Percentiles rank a stretch among this genome's conserved stretches.
Evolutionary conservation across 768 basidiomycete genomes (phyloP).

Genomic region (Suillus clintonianus): DNA sequence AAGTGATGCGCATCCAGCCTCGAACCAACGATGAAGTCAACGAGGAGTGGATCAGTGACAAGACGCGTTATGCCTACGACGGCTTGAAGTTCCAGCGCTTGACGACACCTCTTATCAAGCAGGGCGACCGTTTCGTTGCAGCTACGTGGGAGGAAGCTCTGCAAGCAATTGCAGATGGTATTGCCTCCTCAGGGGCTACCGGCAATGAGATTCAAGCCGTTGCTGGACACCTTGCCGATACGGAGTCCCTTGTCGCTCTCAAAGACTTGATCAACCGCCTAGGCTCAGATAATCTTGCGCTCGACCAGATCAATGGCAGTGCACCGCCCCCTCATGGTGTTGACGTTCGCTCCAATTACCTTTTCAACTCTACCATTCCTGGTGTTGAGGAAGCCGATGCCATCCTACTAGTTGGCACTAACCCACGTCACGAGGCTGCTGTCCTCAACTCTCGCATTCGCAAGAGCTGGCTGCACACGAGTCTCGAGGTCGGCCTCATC

Average conservation of each 20-base stretch:
- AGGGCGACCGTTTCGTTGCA: conserved; percentile 90
- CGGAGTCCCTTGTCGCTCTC: conserved; percentile 89
- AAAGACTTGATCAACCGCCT: conserved; percentile 93
- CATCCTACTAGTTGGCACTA: conserved; percentile 92
- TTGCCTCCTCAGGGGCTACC: conserved; percentile 76
- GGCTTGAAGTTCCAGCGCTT: conserved; percentile 94
- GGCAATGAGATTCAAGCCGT: conserved; percentile 94
- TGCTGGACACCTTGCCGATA: conserved; percentile 91
- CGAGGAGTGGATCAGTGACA: conserved; percentile 99
- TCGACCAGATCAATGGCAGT: conserved; percentile 73
- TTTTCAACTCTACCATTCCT: conserved; percentile 92
- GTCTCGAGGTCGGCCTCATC: conserved; percentile 84
- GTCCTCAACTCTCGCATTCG: conserved; percentile 97
- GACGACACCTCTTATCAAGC: conserved; percentile 87
- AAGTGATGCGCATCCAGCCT: conserved; percentile 97
- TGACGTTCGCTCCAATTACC: conserved; percentile 93
- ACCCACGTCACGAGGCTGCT: conserved; percentile 95
- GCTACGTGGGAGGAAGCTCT: conserved; percentile 93
- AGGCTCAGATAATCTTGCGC: conserved; percentile 89
- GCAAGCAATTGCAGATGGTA: conserved; percentile 73
- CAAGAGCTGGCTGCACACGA: conserved; percentile 89
- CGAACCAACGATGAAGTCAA: conserved; percentile 97
- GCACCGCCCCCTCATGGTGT: conserved; percentile 76
- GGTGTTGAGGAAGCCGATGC: conserved; percentile 90
- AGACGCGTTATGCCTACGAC: conserved; percentile 96